These are phyloP conservation scores for Teratosphaeria pseudoeucalypti DNA, from an alignment of 2,329 filamentous ascomycete species.

Conservation along the genomic window DNA sequence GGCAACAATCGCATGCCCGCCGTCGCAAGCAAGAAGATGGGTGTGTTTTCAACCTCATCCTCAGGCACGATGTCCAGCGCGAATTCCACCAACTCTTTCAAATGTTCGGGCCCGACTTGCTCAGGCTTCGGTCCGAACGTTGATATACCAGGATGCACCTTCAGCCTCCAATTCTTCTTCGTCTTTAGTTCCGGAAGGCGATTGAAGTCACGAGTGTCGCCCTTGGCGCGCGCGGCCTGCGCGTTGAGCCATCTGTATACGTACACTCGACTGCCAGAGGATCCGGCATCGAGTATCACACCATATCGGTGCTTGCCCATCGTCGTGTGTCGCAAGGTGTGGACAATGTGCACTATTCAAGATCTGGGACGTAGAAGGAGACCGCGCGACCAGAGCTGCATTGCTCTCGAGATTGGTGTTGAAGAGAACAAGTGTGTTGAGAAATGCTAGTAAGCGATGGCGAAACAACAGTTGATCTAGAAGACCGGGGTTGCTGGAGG, in stretches of 20 bases:
- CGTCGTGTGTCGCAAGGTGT: background rate
- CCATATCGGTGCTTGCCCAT: slow-evolving; percentile 53
- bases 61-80: slow-evolving; percentile 68
- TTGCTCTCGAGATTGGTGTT: background rate
- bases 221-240: slow-evolving; percentile 47
- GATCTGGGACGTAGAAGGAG: background rate
- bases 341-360: background rate
- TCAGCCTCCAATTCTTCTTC: slow-evolving; percentile 80
- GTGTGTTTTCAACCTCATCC: slow-evolving; percentile 69
- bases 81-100: slow-evolving; percentile 69
- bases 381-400: background rate
- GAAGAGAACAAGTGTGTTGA: background rate
- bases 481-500: background rate
- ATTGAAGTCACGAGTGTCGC: slow-evolving; percentile 49
- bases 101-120: slow-evolving; percentile 69
- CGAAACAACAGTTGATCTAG: background rate
- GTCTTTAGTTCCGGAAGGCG: slow-evolving; percentile 71
- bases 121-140: slow-evolving; percentile 71
- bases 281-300: slow-evolving; percentile 93
- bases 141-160: slow-evolving; percentile 85
- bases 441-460: background rate
- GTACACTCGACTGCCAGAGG: slow-evolving; percentile 88
- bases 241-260: slow-evolving; percentile 89
- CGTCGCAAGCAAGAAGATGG: slow-evolving; percentile 89
- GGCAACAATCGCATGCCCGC: slow-evolving; percentile 87